A percentile compares a stretch with the other conserved stretches of the same genome.
Evolutionary conservation across 2,329 filamentous ascomycete species (phyloP).

Genomic region (Fusarium miscanthi): DNA sequence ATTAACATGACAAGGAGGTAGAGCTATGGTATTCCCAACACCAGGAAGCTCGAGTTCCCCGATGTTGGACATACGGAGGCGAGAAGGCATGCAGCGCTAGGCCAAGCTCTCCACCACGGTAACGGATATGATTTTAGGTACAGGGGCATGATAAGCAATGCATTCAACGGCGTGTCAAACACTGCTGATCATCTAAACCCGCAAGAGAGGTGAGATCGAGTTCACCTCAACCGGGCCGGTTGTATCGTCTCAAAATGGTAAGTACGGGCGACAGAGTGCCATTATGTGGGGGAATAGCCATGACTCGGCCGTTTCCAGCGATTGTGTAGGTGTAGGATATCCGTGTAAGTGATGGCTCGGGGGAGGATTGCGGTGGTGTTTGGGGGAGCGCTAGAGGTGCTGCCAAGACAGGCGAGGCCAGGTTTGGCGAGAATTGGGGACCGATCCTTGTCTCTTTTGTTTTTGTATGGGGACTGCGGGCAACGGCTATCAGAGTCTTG

Average conservation of each 20-base stretch:
- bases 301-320: conserved; percentile 39
- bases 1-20: conserved; percentile 9
- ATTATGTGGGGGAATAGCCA: conserved; percentile 42
- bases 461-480: not conserved
- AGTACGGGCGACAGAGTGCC: conserved; percentile 26
- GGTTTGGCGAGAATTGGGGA: conserved; percentile 16
- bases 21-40: not conserved
- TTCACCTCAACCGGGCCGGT: conserved; percentile 34
- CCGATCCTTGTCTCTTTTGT: not conserved
- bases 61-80: conserved; percentile 14
- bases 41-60: conserved; percentile 10
- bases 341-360: conserved; percentile 17
- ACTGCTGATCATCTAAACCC: not conserved
- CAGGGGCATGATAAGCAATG: conserved; percentile 40
- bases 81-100: conserved; percentile 9
- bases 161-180: not conserved
- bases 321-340: conserved; percentile 4
- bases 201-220: conserved; percentile 4
- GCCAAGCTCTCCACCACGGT: conserved; percentile 33
- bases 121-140: conserved; percentile 26
- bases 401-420: conserved; percentile 27
- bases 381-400: conserved; percentile 25
- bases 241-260: conserved; percentile 18
- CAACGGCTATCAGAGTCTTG: conserved; percentile 22
- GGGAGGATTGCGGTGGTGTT: conserved; percentile 4